A percentile compares a stretch with the other conserved stretches of the same genome.
Evolutionary conservation across 352 stramenopile genomes (phyloP).

Genomic region (Elongisporangium prolatum): DNA sequence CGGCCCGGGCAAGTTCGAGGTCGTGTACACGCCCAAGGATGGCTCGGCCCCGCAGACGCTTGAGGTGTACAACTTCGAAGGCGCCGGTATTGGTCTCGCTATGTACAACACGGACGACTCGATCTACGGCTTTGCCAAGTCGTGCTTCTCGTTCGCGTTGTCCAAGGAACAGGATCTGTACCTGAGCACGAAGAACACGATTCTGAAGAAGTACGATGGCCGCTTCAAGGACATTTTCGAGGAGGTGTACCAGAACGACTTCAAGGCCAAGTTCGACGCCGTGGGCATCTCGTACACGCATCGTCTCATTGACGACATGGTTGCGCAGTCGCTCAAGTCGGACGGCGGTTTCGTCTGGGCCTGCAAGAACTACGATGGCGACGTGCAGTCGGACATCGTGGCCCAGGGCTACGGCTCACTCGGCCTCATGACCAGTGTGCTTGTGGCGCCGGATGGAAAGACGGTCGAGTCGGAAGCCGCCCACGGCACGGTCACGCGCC

Average conservation of each 20-base stretch:
- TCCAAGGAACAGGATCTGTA: slow-evolving; percentile 60
- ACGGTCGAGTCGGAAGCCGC: slow-evolving; percentile 78
- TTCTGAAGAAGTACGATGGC: slow-evolving; percentile 77
- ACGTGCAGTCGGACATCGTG: slow-evolving; percentile 78
- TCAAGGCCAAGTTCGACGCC: slow-evolving; percentile 69
- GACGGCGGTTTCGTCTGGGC: slow-evolving; percentile 78
- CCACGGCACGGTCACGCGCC: slow-evolving; percentile 81
- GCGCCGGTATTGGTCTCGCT: slow-evolving; percentile 53
- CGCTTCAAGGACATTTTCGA: slow-evolving; percentile 83
- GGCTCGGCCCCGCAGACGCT: slow-evolving; percentile 36
- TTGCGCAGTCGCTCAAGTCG: slow-evolving; percentile 73
- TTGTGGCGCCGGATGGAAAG: slow-evolving; percentile 73
- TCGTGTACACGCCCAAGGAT: slow-evolving; percentile 60
- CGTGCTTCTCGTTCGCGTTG: slow-evolving; percentile 66
- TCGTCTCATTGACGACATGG: slow-evolving; percentile 83
- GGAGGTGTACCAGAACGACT: slow-evolving; percentile 75
- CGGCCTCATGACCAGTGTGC: slow-evolving; percentile 73
- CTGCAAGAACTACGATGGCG: slow-evolving; percentile 85
- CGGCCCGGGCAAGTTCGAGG: slow-evolving; percentile 68
- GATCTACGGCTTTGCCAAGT: slow-evolving; percentile 71
- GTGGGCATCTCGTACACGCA: slow-evolving; percentile 75
- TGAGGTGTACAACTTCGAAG: slow-evolving; percentile 68
- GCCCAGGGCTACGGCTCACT: slow-evolving; percentile 78
- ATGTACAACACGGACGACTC: slow-evolving; percentile 87
- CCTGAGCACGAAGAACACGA: slow-evolving; percentile 82